A percentile compares a stretch with the other conserved stretches of the same genome.
Evolutionary conservation across 164 flowering plant genomes (phyloP).

Genomic region (Magnolia officinalis): DNA sequence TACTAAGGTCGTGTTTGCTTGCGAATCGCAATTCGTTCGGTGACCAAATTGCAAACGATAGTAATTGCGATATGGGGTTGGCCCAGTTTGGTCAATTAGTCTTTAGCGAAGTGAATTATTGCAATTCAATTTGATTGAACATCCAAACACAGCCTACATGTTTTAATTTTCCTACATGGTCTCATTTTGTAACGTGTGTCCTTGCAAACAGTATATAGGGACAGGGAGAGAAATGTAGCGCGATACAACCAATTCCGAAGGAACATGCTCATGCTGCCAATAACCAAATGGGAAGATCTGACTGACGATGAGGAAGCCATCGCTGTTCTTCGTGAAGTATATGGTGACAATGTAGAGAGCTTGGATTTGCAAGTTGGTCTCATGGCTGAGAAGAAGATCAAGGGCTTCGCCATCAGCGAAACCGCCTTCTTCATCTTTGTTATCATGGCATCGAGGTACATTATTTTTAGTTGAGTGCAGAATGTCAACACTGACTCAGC

Average conservation of each 20-base stretch:
- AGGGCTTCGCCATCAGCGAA: conserved; percentile 46
- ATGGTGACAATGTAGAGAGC: conserved; percentile 37
- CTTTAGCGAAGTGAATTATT: no score
- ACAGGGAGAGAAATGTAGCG: conserved; percentile 43
- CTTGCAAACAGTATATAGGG: conserved; percentile 34
- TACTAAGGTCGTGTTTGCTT: no score
- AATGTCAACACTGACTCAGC: no score
- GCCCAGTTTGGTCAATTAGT: neutral
- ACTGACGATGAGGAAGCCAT: conserved; percentile 36
- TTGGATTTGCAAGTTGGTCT: conserved; percentile 40
- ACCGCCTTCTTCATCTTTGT: conserved; percentile 41
- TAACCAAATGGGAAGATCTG: conserved; percentile 41
- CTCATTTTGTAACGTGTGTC: neutral
- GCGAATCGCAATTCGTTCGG: no score
- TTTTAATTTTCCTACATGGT: neutral
- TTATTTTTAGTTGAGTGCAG: neutral
- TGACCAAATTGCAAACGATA: no score
- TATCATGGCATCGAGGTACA: conserved; percentile 40
- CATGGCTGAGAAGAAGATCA: conserved; percentile 42
- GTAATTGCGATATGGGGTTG: no score
- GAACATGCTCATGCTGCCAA: conserved; percentile 31
- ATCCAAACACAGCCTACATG: no score
- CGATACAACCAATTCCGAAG: conserved; percentile 46
- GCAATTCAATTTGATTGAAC: neutral
- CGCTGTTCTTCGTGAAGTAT: conserved; percentile 28